A percentile compares a stretch with the other conserved stretches of the same genome.
These are phyloP conservation scores for Phytophthora capsici DNA, from an alignment of 352 stramenopile genomes.

Conservation along the genomic window DNA sequence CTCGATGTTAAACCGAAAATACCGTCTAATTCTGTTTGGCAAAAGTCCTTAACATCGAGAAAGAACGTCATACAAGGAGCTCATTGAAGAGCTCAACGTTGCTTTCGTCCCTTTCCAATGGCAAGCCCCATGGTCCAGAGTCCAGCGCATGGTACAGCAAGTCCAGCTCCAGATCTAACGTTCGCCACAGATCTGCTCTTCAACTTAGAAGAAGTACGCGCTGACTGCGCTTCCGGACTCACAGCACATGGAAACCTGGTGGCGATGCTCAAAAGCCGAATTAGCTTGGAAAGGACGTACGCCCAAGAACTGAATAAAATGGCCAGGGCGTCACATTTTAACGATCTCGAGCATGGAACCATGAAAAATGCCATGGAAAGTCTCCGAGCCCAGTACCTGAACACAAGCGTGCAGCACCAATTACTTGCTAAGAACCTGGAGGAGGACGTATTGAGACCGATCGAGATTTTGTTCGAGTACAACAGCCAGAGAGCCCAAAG, in stretches of 20 bases:
- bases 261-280: constrained; percentile 70
- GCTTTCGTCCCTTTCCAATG: constrained; percentile 4
- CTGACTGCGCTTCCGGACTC: constrained; percentile 51
- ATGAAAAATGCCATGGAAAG: constrained; percentile 64
- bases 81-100: no score
- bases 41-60: constrained; percentile 5
- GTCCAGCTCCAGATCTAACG: constrained; percentile 41
- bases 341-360: constrained; percentile 61
- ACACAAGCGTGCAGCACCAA: constrained; percentile 84
- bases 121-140: not conserved
- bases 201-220: constrained; percentile 71
- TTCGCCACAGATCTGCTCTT: constrained; percentile 86
- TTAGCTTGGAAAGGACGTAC: constrained; percentile 78
- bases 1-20: constrained; percentile 13
- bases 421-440: constrained; percentile 73
- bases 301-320: constrained; percentile 71
- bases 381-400: constrained; percentile 78
- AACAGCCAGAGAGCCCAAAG: constrained; percentile 66
- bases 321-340: constrained; percentile 60
- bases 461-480: constrained; percentile 62
- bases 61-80: constrained; percentile 5
- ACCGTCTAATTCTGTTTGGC: constrained; percentile 10
- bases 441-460: constrained; percentile 78
- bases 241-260: constrained; percentile 64
- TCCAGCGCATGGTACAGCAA: not conserved